These are phyloP conservation scores for Thymus quinquecostatus DNA, from an alignment of 257 asterid genomes.

Conservation along the genomic window DNA sequence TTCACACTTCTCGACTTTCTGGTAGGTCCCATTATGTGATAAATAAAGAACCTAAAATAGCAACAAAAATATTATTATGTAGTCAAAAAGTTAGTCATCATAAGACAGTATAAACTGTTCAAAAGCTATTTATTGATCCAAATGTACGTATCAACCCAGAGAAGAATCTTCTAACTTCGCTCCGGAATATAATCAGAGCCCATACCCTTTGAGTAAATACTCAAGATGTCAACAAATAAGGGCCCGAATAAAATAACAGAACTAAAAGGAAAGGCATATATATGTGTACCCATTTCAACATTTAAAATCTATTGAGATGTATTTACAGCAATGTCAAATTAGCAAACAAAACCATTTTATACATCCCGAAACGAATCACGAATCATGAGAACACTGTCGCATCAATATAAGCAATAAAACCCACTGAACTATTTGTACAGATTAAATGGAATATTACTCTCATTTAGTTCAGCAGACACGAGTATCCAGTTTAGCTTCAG, in stretches of 20 bases:
- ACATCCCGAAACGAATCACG: background rate
- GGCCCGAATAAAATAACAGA: slow-evolving; percentile 10
- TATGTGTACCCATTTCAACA: slow-evolving; percentile 15
- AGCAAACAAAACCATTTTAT: slow-evolving; percentile 25
- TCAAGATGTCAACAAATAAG: slow-evolving; percentile 26
- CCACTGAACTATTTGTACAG: slow-evolving; percentile 8
- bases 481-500: background rate
- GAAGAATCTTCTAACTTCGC: slow-evolving; percentile 18
- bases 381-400: slow-evolving; percentile 5
- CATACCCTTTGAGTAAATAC: slow-evolving; percentile 21
- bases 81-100: slow-evolving; percentile 22
- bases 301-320: slow-evolving; percentile 14
- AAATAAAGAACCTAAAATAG: slow-evolving; percentile 24
- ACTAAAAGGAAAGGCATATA: too few species aligned
- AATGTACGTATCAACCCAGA: slow-evolving; percentile 15
- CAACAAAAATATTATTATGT: background rate
- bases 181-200: slow-evolving; percentile 18
- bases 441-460: background rate
- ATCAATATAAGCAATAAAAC: slow-evolving; percentile 4
- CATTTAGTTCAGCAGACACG: background rate
- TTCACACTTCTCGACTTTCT: slow-evolving; percentile 76
- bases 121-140: slow-evolving; percentile 32
- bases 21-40: slow-evolving; percentile 71
- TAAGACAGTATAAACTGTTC: slow-evolving; percentile 21
- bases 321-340: background rate